phyloP scores from a whole-genome alignment of 129 eudicot genomes.

The Heracleum sosnowskyi region DNA sequence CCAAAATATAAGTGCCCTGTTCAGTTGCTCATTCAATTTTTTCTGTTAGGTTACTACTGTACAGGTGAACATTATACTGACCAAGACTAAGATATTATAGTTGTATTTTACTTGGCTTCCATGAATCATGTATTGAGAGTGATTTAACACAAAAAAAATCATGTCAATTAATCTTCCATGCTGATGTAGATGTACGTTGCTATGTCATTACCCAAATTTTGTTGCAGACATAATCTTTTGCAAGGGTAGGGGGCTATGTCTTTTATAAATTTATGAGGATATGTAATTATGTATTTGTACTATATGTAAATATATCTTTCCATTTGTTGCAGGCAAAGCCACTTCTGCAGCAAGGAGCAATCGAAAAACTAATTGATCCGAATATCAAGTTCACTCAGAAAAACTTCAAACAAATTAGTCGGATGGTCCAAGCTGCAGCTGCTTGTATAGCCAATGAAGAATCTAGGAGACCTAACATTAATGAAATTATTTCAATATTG shows the following conservation, averaged over 20 bases:
- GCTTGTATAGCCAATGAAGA: slow-evolving; percentile 82
- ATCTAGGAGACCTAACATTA: slow-evolving; percentile 59
- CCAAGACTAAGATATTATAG: neutral
- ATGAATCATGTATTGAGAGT: neutral
- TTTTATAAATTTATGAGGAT: neutral
- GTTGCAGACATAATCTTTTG: neutral
- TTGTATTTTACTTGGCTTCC: neutral
- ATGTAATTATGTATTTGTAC: neutral
- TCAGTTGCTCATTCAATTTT: neutral
- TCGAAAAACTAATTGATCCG: slow-evolving; percentile 62
- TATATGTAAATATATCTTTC: neutral
- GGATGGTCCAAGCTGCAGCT: slow-evolving; percentile 75
- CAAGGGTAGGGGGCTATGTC: neutral
- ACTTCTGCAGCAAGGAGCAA: slow-evolving; percentile 60
- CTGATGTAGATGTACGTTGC: neutral
- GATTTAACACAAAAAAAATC: neutral
- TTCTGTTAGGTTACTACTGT: neutral
- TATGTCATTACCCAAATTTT: neutral
- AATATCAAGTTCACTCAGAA: slow-evolving; percentile 44
- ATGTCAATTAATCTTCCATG: neutral
- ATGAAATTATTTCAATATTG: slow-evolving; percentile 42
- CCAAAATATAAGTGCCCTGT: neutral
- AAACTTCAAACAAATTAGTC: slow-evolving; percentile 45
- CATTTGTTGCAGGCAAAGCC: slow-evolving; percentile 67
- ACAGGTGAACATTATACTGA: neutral